Evolutionary conservation across 768 basidiomycete genomes (phyloP), one percentile per base, ranked within the genome.

Genomic region (Xerocomus potaroensis): DNA sequence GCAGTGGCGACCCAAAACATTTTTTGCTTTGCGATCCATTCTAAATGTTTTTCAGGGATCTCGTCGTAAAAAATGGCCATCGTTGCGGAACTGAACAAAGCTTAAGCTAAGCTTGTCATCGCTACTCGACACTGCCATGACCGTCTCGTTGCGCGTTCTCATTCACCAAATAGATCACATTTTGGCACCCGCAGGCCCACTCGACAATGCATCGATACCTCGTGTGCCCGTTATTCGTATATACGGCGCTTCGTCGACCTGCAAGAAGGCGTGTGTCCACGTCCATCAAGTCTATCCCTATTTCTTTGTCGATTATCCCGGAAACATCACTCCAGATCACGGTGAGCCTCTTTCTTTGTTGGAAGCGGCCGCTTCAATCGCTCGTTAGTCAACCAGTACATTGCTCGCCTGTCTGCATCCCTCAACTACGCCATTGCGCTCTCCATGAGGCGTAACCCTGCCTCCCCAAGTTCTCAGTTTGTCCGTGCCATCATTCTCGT

Each of bases 241-340:
- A 40, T 97, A 82, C 64, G 96, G 95, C 12, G 69, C 81, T 11
- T 89, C 91, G 2, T 87, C 89, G 5, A 62, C 68, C 2, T 88
- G 91, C 12, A 72, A 81, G 64, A 86, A 82, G 60, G 79, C 91
- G 16, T 94, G 92, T 60, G 76, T 94, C 12, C 86, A 96, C 71
- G 72, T 98, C 32, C 94, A 96, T 63, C 91, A 93, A 71, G 87
- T 87, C 24, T 95, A 87, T 67, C 94, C 95, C 1, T 99, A 99
- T 67, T 83, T 94, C 65, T 95, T 80, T 63, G 76, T 95, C 37
- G 86, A 91, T 55, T 99, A 95, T 69, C 56, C 64, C 18, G 87
- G 81, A 1, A 75, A 75, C 24, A 64, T 94, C 60, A 75, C 77
- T 36, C 81, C 82, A 0, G 73, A 71, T 22, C 64, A 77, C 53